Base-by-base conservation (phyloP, 176 grass and related monocot species). In the Stipa capillata region DNA sequence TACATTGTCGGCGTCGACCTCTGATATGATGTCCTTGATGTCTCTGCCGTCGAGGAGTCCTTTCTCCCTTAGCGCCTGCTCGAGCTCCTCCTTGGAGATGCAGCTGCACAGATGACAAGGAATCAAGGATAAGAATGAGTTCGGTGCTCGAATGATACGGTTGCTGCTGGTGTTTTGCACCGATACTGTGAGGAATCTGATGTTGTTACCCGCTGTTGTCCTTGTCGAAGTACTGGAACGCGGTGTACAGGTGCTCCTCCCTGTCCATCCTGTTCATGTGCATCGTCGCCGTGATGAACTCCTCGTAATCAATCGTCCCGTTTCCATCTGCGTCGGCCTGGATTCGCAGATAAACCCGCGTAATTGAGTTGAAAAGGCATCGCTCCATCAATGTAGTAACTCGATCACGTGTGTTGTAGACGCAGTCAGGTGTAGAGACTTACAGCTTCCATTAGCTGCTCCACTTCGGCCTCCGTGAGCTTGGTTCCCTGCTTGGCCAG, bases 171-270 rank as follows among this genome's bases (percentile, higher is more conserved):
- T 73, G 8, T 39, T 52, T 12, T 57, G 34, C 54, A 69, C 23
- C 55, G 28, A 15, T 12, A 41, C 44, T 60, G 18, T 23, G n/a
- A 8, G 8, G 54, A 70, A 48, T 54, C 10, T 21, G 20, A 24
- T 11, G 16, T 75, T 85, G 17, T 44, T 81, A 88, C 88, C 93
- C 93, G 68, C 93, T 96, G 18, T 85, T 83, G 78, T 96, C 93
- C 87, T 92, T 96, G 93, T 92, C 93, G 57, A 96, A 96, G 69
- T 85, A 96, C 79, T 96, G 93, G 78, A 96, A 92, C 13, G 90
- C 93, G 5, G 90, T 87, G 78, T 96, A 96, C 2, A 96, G 84
- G 54, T 96, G 93, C 79, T 92, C 93, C 21, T 96, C 93, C 68
- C 90, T 73, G 81, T 92, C 93, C 93, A 88, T 88, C 65, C 90